Conservation (phyloP, 768 basidiomycete species). For the Russula sp. region DNA sequence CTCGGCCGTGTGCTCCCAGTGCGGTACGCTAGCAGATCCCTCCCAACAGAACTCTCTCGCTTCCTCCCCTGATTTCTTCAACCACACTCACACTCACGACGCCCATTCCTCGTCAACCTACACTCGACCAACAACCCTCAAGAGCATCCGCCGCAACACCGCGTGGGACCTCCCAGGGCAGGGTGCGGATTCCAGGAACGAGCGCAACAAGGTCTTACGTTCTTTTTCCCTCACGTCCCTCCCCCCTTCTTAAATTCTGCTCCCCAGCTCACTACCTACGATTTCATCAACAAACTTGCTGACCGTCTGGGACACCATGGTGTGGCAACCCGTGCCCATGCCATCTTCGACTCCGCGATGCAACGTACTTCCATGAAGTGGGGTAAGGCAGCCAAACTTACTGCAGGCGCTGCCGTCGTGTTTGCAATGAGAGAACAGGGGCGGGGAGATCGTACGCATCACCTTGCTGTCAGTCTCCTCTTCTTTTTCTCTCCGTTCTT, state of each 20-base stretch:
- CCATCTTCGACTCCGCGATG: slow-evolving; percentile 66
- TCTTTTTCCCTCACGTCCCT: slow-evolving; percentile 8
- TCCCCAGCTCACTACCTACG: slow-evolving; percentile 51
- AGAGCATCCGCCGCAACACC: slow-evolving; percentile 41
- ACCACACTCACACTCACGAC: slow-evolving; percentile 30
- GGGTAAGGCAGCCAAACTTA: slow-evolving; percentile 65
- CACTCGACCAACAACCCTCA: slow-evolving; percentile 31
- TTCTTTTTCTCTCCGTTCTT: not conserved
- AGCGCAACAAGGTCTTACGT: slow-evolving; percentile 51
- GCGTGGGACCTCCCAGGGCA: slow-evolving; percentile 61
- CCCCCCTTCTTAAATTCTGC: slow-evolving; percentile 4
- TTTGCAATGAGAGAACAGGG: slow-evolving; percentile 66
- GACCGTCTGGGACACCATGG: slow-evolving; percentile 51
- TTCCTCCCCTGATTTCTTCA: slow-evolving; percentile 33
- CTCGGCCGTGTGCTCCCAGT: slow-evolving; percentile 51
- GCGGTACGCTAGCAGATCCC: slow-evolving; percentile 63
- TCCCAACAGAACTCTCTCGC: slow-evolving; percentile 50
- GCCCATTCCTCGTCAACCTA: slow-evolving; percentile 22
- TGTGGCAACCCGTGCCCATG: slow-evolving; percentile 55
- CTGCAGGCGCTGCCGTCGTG: slow-evolving; percentile 61
- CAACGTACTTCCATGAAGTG: slow-evolving; percentile 49
- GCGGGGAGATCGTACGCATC: slow-evolving; percentile 57
- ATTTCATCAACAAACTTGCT: slow-evolving; percentile 55
- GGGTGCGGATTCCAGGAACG: slow-evolving; percentile 55
- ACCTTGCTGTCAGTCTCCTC: slow-evolving; percentile 46